Percentiles rank a stretch among this genome's conserved stretches.
phyloP scores from a whole-genome alignment of 352 stramenopile species.

The Aphanomyces astaci region DNA sequence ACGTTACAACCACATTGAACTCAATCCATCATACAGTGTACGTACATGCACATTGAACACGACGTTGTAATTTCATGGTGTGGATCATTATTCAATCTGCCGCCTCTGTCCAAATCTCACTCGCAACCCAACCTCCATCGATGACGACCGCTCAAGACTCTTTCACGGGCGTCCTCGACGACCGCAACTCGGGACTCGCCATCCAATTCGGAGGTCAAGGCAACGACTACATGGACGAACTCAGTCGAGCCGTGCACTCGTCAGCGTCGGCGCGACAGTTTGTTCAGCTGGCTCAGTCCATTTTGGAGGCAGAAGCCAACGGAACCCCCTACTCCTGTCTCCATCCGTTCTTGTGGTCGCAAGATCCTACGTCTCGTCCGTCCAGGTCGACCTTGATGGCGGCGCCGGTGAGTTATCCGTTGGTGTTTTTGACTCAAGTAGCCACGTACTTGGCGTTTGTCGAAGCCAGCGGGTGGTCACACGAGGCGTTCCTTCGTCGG shows the following conservation, averaged over 20 bases:
- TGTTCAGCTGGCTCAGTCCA: background rate
- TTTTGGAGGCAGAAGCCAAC: background rate
- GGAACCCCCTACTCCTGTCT: background rate
- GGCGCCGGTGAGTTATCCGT: conserved; percentile 67
- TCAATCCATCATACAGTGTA: too few species aligned
- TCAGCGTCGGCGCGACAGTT: background rate
- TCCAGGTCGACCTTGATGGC: conserved; percentile 27
- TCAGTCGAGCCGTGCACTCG: conserved; percentile 30
- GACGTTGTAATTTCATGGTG: too few species aligned
- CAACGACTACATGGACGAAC: conserved; percentile 54
- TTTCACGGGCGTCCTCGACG: background rate
- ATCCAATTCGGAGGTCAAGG: conserved; percentile 66
- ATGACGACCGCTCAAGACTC: background rate
- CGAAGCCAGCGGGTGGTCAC: conserved; percentile 35
- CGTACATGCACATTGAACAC: too few species aligned
- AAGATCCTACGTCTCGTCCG: conserved; percentile 13
- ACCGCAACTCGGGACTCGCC: background rate
- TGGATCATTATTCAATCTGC: too few species aligned
- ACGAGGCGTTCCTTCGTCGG: conserved; percentile 50
- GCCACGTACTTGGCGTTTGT: conserved; percentile 73
- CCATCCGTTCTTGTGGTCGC: conserved; percentile 18
- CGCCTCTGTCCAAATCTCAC: too few species aligned
- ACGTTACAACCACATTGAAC: too few species aligned
- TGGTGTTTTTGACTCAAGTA: conserved; percentile 65
- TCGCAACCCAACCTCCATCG: too few species aligned